Percentiles rank a stretch among this genome's conserved stretches.
Conservation (phyloP, 805 yeast genomes). For the Phaffomyces antillensis region DNA sequence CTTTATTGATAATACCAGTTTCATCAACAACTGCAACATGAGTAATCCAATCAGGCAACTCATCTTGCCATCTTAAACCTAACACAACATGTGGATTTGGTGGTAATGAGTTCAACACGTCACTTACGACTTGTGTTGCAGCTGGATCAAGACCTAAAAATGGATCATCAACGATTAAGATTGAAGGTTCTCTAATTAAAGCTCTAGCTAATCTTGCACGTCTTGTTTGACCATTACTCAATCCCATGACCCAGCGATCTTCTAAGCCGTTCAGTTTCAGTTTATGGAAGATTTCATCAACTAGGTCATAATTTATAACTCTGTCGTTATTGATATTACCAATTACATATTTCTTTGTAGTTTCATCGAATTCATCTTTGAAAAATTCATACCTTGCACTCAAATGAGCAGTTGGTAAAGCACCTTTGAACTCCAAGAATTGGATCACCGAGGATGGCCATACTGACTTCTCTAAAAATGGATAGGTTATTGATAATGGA, state of each 20-base stretch:
- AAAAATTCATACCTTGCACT: slow-evolving; percentile 86
- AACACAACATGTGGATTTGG: slow-evolving; percentile 52
- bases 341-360: slow-evolving; percentile 54
- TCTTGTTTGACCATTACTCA: slow-evolving; percentile 91
- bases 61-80: slow-evolving; percentile 74
- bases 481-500: slow-evolving; percentile 46
- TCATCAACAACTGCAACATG: slow-evolving; percentile 59
- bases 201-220: slow-evolving; percentile 82
- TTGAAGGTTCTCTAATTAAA: slow-evolving; percentile 52
- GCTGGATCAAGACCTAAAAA: slow-evolving; percentile 83
- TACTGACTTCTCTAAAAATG: slow-evolving; percentile 35
- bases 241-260: slow-evolving; percentile 73
- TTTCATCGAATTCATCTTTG: slow-evolving; percentile 77
- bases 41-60: slow-evolving; percentile 72
- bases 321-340: slow-evolving; percentile 32
- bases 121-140: slow-evolving; percentile 55
- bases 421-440: slow-evolving; percentile 41
- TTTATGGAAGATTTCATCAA: slow-evolving; percentile 36
- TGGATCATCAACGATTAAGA: slow-evolving; percentile 83
- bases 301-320: slow-evolving; percentile 28
- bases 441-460: slow-evolving; percentile 41
- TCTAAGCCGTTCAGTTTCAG: slow-evolving; percentile 52
- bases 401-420: slow-evolving; percentile 55
- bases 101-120: slow-evolving; percentile 37
- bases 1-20: slow-evolving; percentile 46